Conservation (phyloP, 768 basidiomycete genomes). For the Candolleomyces aberdarensis region DNA sequence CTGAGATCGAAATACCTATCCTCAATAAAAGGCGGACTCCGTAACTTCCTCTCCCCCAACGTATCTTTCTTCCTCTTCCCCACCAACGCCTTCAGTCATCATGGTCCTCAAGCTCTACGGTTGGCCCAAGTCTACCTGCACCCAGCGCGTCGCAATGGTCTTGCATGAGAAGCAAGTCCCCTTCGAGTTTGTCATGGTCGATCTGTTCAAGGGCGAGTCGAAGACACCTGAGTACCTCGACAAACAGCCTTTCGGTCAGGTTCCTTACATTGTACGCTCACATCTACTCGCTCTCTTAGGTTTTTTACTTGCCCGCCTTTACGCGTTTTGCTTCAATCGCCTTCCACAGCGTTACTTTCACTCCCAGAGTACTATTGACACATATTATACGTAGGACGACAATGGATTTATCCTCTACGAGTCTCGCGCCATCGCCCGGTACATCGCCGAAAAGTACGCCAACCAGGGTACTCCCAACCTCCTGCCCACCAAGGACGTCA, state of each 20-base stretch:
- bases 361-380: background rate
- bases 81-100: background rate
- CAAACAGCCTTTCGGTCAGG: slow-evolving; percentile 56
- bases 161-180: slow-evolving; percentile 49
- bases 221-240: slow-evolving; percentile 35
- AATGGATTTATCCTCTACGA: slow-evolving; percentile 60
- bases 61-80: background rate
- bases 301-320: background rate
- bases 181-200: slow-evolving; percentile 42
- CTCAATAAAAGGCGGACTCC: background rate
- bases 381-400: slow-evolving; percentile 35
- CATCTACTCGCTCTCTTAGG: background rate
- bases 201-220: slow-evolving; percentile 38
- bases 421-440: slow-evolving; percentile 55
- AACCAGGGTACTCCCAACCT: slow-evolving; percentile 40
- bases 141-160: slow-evolving; percentile 43
- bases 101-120: slow-evolving; percentile 35
- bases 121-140: slow-evolving; percentile 35
- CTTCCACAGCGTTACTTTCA: background rate
- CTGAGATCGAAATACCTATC: no score
- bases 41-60: background rate
- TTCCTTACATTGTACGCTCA: slow-evolving; percentile 45
- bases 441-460: slow-evolving; percentile 50
- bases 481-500: slow-evolving; percentile 32
- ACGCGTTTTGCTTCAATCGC: background rate